Evolutionary conservation across 768 basidiomycete genomes (phyloP), one percentile per base, ranked within the genome.

Genomic region (Exsudoporus frostii): DNA sequence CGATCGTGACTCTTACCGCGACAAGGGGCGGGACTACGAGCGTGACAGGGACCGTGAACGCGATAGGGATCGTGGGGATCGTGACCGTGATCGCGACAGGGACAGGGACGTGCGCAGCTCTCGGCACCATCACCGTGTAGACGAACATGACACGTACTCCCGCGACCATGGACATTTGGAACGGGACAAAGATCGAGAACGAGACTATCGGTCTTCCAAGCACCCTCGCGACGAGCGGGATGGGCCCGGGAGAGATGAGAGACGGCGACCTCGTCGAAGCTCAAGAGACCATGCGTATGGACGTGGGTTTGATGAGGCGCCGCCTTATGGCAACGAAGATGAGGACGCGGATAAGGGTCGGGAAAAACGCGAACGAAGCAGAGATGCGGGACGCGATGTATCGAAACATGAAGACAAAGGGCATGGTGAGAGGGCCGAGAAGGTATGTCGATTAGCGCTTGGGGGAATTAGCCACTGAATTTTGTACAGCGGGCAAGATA

Each of bases 391-490:
- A 48, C 64, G 75, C 20, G 71, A 71, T 51, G 50, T 62, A 38
- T 54, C 63, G 11, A 67, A 51, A 49, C 68, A 74, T 50, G 82
- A 79, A 9, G 83, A 84, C 34, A 73, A 68, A 50, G 66, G 70
- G n/a, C 68, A 72, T 49, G 77, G 80, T 48, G 81, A 83, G 30
- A 79, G 85, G 50, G 79, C 76, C 29, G 85, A 88, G 64, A 88
- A 90, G 80, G 88, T 86, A 54, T 39, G 73, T 58, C 41, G 4
- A 17, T 20, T 32, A 48, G 27, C 17, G 10, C 22, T n/a, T 48
- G 2, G 53, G 39, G 38, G 38, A 40, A 47, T 14, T n/a, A 34
- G 29, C 47, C 22, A 45, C 48, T 50, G 48, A 61, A 53, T 65
- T 54, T 63, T 48, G 42, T 43, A 33, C 59, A 85, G 83, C 77